Base-by-base conservation (phyloP, 805 yeast species). In the Candida gorgasii region DNA sequence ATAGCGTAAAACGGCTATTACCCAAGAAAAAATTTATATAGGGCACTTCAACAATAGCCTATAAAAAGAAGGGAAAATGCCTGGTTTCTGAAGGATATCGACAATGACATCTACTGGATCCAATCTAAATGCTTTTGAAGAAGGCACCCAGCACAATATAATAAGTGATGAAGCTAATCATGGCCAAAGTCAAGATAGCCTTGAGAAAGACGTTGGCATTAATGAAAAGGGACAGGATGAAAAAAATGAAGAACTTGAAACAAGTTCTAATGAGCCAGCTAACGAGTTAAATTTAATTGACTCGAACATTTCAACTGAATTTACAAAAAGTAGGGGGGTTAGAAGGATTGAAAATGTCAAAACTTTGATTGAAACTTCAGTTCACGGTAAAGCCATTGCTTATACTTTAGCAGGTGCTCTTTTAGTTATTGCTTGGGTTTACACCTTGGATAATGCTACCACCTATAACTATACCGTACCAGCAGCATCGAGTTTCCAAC, bases 401-500 rank as follows among this genome's bases (percentile, higher is more conserved):
- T 48, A 44, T 46, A 40, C 53, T 32, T 47, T 55, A 31, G 54
- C 46, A 9, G 28, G 26, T 36, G 53, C 57, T 3, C 46, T 58
- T 28, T 54, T 55, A 35, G 39, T 52, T 18, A 42, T 52, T 43
- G 51, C 63, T 3, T 63, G 65, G 67, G 53, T 50, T 9, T 34
- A 44, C 19, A 43, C 63, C 15, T 53, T 67, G 15, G 67, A 66
- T 40, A 45, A 54, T 15, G 43, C 57, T 5, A 64, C 72, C 22
- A 61, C 68, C 6, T 56, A 44, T 22, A 59, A 50, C 43, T 65
- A 63, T 43, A 48, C 55, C 8, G 73, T 75, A 12, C 63, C 56
- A 43, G 62, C 60, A 7, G 51, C 62, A 12, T 54, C 61, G 4
- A 43, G 51, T 30, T 57, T 48, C 38, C 20, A 40, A 16, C 34